These are phyloP conservation scores for Alternaria triticimaculans DNA, from an alignment of 2,329 filamentous ascomycete species.

Conservation along the genomic window DNA sequence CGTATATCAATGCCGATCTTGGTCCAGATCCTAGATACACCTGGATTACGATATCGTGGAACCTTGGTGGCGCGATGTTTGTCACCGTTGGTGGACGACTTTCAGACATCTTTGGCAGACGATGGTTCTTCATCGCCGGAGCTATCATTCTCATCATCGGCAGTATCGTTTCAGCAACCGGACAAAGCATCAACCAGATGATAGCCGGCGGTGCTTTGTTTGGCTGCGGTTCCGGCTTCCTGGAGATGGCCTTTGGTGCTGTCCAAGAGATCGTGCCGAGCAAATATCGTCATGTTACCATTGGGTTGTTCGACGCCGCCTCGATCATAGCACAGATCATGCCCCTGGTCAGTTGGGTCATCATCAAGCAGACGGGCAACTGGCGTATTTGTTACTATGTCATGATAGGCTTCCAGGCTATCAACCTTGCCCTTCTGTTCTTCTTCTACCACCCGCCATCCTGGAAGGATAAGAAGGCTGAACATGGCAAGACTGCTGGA, in stretches of 20 bases:
- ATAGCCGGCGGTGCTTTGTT: conserved; percentile 52
- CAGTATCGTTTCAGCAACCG: conserved; percentile 51
- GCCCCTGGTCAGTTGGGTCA: conserved; percentile 39
- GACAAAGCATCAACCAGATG: conserved; percentile 50
- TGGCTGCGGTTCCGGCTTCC: conserved; percentile 50
- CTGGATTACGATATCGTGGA: conserved; percentile 46
- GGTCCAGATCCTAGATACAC: conserved; percentile 40
- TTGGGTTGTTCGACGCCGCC: conserved; percentile 45
- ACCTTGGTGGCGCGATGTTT: conserved; percentile 42
- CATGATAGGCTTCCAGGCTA: conserved; percentile 42
- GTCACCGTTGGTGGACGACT: conserved; percentile 44
- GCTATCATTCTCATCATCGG: conserved; percentile 45
- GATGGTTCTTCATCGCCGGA: conserved; percentile 45
- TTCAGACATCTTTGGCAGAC: conserved; percentile 50
- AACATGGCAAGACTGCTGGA: conserved; percentile 31
- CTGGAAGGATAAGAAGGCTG: conserved; percentile 44
- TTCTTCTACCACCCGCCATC: conserved; percentile 48
- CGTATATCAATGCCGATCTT: conserved; percentile 43
- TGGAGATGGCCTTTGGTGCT: conserved; percentile 51
- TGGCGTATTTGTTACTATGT: conserved; percentile 42
- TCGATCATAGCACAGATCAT: conserved; percentile 43
- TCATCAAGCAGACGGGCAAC: conserved; percentile 37
- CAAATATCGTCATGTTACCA: conserved; percentile 47
- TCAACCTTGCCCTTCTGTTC: conserved; percentile 30
- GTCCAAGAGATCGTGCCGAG: conserved; percentile 50